Evolutionary conservation across 2,329 filamentous ascomycete genomes (phyloP).

Genomic region (Aureobasidium sp.): DNA sequence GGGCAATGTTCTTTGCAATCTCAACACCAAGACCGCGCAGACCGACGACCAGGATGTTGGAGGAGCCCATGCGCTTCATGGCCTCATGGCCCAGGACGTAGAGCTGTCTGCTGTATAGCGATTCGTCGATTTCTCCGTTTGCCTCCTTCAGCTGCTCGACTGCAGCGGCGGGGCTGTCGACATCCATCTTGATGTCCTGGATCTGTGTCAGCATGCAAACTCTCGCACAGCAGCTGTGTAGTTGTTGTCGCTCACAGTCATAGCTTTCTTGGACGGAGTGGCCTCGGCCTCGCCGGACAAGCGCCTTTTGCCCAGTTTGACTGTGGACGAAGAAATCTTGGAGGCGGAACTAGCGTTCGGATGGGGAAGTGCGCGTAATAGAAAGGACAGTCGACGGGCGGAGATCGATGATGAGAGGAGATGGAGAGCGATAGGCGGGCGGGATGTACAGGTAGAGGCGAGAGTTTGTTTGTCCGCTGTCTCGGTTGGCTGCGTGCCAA

Average conservation of each 20-base stretch:
- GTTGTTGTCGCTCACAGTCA: conserved; percentile 36
- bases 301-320: conserved; percentile 48
- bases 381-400: background rate
- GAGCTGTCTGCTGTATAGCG: conserved; percentile 60
- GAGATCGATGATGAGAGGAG: background rate
- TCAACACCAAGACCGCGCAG: conserved; percentile 93
- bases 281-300: conserved; percentile 41
- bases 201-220: background rate
- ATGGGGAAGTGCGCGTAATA: background rate
- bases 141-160: conserved; percentile 52
- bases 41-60: conserved; percentile 86
- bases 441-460: background rate
- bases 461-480: background rate
- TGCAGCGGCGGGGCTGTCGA: conserved; percentile 52
- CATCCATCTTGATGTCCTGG: conserved; percentile 54
- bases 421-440: background rate
- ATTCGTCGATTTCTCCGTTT: conserved; percentile 60
- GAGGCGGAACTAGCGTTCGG: conserved; percentile 8
- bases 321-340: conserved; percentile 16
- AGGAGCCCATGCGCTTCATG: conserved; percentile 98
- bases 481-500: background rate
- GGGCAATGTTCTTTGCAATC: conserved; percentile 96
- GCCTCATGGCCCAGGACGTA: conserved; percentile 71
- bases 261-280: conserved; percentile 47
- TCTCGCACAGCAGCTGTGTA: background rate